Evolutionary conservation across 176 grass and related monocot species (phyloP).

Genomic region (Carex kokanica): DNA sequence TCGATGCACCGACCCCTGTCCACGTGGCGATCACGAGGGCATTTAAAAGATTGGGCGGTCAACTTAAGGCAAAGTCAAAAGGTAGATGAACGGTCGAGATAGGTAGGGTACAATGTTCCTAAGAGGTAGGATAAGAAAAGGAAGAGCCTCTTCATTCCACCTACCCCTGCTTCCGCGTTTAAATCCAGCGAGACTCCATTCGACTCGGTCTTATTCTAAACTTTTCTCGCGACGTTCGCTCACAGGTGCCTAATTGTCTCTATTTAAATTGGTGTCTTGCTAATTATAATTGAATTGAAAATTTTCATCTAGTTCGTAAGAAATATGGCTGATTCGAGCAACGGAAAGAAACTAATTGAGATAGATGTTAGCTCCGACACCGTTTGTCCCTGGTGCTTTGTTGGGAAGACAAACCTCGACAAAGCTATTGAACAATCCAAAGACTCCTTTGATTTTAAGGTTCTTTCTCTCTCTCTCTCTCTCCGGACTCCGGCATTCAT

Average conservation of each 20-base stretch:
- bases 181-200: conserved; percentile 2
- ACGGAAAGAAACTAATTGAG: conserved; percentile 60
- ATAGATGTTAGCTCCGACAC: conserved; percentile 88
- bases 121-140: not conserved
- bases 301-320: conserved; percentile 35
- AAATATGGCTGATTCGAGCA: conserved; percentile 53
- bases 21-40: not conserved
- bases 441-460: conserved; percentile 83
- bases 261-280: not conserved
- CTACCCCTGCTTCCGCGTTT: not conserved
- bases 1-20: not conserved
- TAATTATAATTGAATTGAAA: conserved; percentile 11
- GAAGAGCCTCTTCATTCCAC: not conserved
- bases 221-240: not conserved
- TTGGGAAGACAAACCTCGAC: conserved; percentile 79
- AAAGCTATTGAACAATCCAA: conserved; percentile 77
- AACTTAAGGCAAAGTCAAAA: not conserved
- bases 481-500: not conserved
- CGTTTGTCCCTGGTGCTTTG: conserved; percentile 98
- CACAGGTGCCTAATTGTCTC: not conserved
- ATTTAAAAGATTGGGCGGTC: not conserved
- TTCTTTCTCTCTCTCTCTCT: conserved; percentile 26
- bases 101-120: not conserved
- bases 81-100: conserved; percentile 17
- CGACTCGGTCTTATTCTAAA: not conserved